Percentiles rank a stretch among this genome's conserved stretches.
Evolutionary conservation across 805 yeast genomes (phyloP).

Genomic region (Ogataea trehaloabstinens): DNA sequence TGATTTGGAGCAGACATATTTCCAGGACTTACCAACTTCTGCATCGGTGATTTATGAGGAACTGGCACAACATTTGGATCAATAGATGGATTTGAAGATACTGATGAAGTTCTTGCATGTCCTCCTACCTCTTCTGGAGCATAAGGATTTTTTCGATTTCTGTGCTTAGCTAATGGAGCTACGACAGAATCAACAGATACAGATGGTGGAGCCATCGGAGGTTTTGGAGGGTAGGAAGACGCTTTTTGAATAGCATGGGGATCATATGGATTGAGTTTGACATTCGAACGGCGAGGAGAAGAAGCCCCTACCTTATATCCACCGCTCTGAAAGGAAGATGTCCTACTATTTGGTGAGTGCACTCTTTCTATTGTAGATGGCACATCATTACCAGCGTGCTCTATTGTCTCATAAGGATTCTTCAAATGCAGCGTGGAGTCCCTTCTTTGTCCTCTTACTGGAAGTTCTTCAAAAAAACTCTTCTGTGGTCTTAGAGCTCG

Average conservation of each 20-base stretch:
- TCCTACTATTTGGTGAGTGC: slow-evolving; percentile 4
- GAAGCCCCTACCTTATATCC: slow-evolving; percentile 6
- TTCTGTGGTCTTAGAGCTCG: slow-evolving; percentile 25
- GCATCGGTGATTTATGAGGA: slow-evolving; percentile 23
- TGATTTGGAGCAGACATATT: background rate
- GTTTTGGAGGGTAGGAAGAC: slow-evolving; percentile 29
- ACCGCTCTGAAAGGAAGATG: no score
- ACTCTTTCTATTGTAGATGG: background rate
- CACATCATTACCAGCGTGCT: slow-evolving; percentile 2
- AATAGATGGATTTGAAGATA: slow-evolving; percentile 19
- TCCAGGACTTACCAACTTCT: slow-evolving; percentile 14
- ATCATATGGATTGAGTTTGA: slow-evolving; percentile 13
- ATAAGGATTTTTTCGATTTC: slow-evolving; percentile 28
- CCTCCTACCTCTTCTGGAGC: slow-evolving; percentile 33
- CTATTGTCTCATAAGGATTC: slow-evolving; percentile 24
- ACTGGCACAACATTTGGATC: slow-evolving; percentile 30
- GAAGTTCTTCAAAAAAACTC: slow-evolving; percentile 61
- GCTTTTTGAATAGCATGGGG: slow-evolving; percentile 17
- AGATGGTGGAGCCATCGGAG: slow-evolving; percentile 3
- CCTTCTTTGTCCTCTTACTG: slow-evolving; percentile 28
- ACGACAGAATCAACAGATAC: slow-evolving; percentile 1
- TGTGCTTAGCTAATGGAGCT: slow-evolving; percentile 4
- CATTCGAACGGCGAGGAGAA: slow-evolving; percentile 1
- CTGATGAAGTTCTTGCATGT: slow-evolving; percentile 27
- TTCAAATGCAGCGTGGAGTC: slow-evolving; percentile 16